Conservation (phyloP, 345 rosid species). For the Euphorbia pulcherrima region DNA sequence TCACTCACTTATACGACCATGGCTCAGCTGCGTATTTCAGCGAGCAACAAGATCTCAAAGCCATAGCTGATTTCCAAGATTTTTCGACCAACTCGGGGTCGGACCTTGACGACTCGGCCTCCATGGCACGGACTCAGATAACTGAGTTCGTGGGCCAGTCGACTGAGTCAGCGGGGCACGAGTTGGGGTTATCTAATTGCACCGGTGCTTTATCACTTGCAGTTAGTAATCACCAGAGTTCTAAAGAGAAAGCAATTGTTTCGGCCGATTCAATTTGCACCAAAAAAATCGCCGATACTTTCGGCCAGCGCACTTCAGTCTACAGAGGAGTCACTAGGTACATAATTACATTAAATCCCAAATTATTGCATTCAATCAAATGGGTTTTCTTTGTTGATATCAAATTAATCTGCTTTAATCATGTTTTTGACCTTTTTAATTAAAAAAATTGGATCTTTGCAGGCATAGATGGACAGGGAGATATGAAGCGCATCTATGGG, state of each 20-base stretch:
- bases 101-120: conserved; percentile 79
- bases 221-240: conserved; percentile 34
- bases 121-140: conserved; percentile 53
- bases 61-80: conserved; percentile 65
- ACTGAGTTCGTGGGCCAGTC: conserved; percentile 49
- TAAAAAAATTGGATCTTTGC: conserved; percentile 1
- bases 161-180: conserved; percentile 53
- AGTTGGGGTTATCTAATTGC: conserved; percentile 48
- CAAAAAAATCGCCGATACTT: conserved; percentile 72
- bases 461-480: conserved; percentile 98
- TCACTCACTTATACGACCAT: conserved; percentile 79
- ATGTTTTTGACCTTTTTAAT: neutral
- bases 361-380: neutral
- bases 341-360: too few relatives aligned
- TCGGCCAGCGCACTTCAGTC: conserved; percentile 90
- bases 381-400: neutral
- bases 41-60: conserved; percentile 68
- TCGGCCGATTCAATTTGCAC: conserved; percentile 44
- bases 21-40: conserved; percentile 45
- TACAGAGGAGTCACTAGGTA: conserved; percentile 97
- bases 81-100: conserved; percentile 82
- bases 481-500: conserved; percentile 99
- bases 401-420: neutral
- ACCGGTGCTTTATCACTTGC: conserved; percentile 54
- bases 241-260: conserved; percentile 31